phyloP scores from a whole-genome alignment of 371 early-diverging fungal species.

The Chytridium lagenaria region DNA sequence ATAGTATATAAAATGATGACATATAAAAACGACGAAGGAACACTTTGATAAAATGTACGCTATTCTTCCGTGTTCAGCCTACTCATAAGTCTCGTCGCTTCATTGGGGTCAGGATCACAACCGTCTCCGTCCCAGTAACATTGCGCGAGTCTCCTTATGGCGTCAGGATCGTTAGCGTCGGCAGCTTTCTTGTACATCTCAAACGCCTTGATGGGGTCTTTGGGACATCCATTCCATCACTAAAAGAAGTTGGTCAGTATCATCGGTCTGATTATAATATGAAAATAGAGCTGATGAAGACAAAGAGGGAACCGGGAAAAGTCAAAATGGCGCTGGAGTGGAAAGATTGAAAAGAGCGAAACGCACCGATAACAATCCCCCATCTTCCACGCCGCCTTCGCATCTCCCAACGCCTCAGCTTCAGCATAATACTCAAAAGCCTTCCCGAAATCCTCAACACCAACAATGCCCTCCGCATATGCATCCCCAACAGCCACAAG shows the following conservation, averaged over 20 bases:
- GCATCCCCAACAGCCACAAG: conserved; percentile 15
- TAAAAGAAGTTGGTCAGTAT: neutral
- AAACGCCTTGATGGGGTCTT: neutral
- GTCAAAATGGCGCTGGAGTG: too few relatives aligned
- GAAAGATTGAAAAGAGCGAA: too few relatives aligned
- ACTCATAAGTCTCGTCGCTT: conserved; percentile 1
- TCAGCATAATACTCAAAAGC: neutral
- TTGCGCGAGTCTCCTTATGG: neutral
- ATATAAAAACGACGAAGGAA: too few relatives aligned
- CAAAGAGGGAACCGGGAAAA: too few relatives aligned
- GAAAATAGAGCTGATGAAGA: neutral
- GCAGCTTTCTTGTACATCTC: neutral
- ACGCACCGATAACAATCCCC: conserved; percentile 12
- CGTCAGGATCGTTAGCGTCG: neutral
- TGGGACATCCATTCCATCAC: neutral
- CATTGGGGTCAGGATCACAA: neutral
- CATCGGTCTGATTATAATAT: neutral
- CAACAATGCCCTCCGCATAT: neutral
- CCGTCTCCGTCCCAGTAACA: conserved; percentile 13
- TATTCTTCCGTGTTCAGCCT: neutral
- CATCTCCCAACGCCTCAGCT: neutral
- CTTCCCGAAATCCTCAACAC: neutral
- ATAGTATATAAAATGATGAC: too few relatives aligned
- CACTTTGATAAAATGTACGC: too few relatives aligned
- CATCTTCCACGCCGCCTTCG: conserved; percentile 8